Evolutionary conservation across 345 rosid species (phyloP).

Genomic region (Bruguiera sexangula): DNA sequence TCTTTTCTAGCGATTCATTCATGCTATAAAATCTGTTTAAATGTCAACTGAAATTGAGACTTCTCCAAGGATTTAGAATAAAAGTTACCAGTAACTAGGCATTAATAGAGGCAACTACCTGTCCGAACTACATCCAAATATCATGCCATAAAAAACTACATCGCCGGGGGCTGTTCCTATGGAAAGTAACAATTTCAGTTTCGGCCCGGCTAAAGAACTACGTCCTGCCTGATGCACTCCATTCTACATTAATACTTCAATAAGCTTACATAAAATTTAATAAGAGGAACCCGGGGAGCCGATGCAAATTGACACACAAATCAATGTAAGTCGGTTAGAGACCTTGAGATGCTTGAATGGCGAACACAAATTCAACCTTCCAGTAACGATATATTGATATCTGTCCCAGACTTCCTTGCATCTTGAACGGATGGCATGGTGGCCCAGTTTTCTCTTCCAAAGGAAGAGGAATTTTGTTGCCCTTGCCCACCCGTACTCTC

Average conservation of each 20-base stretch:
- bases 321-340: slow-evolving; percentile 28
- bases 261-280: slow-evolving; percentile 15
- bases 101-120: no score
- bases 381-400: slow-evolving; percentile 55
- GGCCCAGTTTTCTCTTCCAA: slow-evolving; percentile 52
- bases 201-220: not conserved
- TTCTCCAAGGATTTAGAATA: no score
- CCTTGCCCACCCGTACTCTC: slow-evolving; percentile 15
- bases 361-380: slow-evolving; percentile 23
- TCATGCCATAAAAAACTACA: no score
- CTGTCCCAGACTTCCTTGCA: slow-evolving; percentile 45
- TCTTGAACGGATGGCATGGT: slow-evolving; percentile 42
- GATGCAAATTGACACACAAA: not conserved
- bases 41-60: no score
- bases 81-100: no score
- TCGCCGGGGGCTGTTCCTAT: no score
- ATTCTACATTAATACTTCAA: slow-evolving; percentile 9
- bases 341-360: slow-evolving; percentile 9
- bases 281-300: not conserved
- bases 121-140: no score
- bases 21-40: no score
- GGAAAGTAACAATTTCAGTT: no score
- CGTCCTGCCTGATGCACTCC: slow-evolving; percentile 3
- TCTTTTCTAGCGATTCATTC: no score
- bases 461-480: slow-evolving; percentile 34